These are phyloP conservation scores for Apocynum venetum DNA, from an alignment of 257 asterid species.

Conservation along the genomic window DNA sequence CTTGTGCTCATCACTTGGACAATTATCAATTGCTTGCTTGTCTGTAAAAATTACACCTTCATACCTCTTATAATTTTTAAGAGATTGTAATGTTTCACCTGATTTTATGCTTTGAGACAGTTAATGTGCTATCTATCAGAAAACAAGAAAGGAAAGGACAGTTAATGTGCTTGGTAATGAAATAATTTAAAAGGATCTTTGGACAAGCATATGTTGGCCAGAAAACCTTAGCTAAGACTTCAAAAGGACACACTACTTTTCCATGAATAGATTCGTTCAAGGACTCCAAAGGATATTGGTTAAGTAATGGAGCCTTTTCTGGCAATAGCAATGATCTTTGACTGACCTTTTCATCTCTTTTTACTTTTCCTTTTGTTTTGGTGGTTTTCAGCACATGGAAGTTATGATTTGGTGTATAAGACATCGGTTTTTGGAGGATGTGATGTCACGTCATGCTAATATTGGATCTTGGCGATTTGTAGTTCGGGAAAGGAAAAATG, in stretches of 20 bases:
- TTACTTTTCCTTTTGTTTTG: background rate
- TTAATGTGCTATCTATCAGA: background rate
- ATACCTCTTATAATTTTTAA: background rate
- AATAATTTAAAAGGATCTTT: background rate
- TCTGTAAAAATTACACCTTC: background rate
- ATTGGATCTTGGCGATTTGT: conserved; percentile 57
- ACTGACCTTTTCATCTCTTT: background rate
- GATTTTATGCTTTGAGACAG: background rate
- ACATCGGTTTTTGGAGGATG: conserved; percentile 67
- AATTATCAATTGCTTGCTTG: background rate
- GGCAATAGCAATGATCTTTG: background rate
- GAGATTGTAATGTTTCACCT: background rate
- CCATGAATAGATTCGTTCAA: background rate
- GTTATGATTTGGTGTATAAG: conserved; percentile 83
- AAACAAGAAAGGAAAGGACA: background rate
- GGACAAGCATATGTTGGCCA: background rate
- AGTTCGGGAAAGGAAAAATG: conserved; percentile 66
- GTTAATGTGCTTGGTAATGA: background rate
- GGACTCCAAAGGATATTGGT: background rate
- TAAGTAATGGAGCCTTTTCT: background rate
- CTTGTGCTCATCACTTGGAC: background rate
- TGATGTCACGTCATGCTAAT: conserved; percentile 48
- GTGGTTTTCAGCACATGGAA: conserved; percentile 70
- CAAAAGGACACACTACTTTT: background rate
- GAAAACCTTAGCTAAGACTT: background rate